Evolutionary conservation across 129 eudicot genomes (phyloP).

Genomic region (Tagetes patula): DNA sequence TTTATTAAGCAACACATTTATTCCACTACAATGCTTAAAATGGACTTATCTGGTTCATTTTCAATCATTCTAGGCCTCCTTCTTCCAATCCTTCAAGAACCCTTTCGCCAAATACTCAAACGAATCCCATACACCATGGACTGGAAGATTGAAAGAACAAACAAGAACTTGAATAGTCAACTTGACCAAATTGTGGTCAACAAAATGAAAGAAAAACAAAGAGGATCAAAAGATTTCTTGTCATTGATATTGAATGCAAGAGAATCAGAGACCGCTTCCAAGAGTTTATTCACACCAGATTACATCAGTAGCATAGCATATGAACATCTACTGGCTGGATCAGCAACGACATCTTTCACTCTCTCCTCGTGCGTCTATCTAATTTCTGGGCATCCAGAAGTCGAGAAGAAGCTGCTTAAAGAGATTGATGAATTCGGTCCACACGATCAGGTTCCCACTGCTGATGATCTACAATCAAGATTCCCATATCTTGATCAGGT

Average conservation of each 20-base stretch:
- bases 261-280: constrained; percentile 52
- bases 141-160: constrained; percentile 68
- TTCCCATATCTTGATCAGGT: constrained; percentile 90
- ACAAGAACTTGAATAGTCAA: constrained; percentile 53
- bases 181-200: constrained; percentile 61
- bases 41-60: constrained; percentile 88
- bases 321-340: constrained; percentile 92
- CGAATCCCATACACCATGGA: constrained; percentile 89
- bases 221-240: constrained; percentile 65
- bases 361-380: constrained; percentile 65
- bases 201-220: constrained; percentile 42
- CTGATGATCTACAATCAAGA: constrained; percentile 72
- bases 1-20: constrained; percentile 84
- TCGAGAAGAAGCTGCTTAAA: constrained; percentile 71
- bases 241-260: constrained; percentile 74
- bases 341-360: constrained; percentile 90
- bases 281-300: constrained; percentile 62
- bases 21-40: constrained; percentile 80
- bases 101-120: constrained; percentile 77
- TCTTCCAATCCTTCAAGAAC: constrained; percentile 83
- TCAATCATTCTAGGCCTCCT: constrained; percentile 85
- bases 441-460: constrained; percentile 56
- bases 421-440: constrained; percentile 86
- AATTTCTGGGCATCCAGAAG: constrained; percentile 73
- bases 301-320: constrained; percentile 79